Evolutionary conservation across 169 alveolate genomes (phyloP).

Genomic region (Eimeria mitis): DNA sequence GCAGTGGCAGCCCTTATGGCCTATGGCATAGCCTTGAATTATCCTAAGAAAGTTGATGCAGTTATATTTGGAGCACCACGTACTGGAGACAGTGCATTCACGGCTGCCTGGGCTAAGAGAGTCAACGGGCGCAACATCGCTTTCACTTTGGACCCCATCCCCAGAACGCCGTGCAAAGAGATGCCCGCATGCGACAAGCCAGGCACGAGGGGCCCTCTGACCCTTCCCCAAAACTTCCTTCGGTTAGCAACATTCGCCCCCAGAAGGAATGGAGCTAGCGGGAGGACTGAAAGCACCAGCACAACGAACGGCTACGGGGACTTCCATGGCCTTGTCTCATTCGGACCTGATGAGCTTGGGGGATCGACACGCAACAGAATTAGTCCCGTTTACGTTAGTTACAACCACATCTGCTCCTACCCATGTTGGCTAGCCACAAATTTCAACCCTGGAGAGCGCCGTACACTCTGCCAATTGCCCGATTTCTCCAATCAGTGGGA

Average conservation of each 20-base stretch:
- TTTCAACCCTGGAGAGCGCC: slow-evolving; percentile 64
- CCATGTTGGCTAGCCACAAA: slow-evolving; percentile 77
- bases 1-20: slow-evolving; percentile 82
- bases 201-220: slow-evolving; percentile 42
- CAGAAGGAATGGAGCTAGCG: slow-evolving; percentile 58
- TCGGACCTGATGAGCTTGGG: slow-evolving; percentile 74
- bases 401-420: slow-evolving; percentile 78
- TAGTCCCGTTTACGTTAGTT: slow-evolving; percentile 48
- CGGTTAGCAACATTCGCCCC: slow-evolving; percentile 11
- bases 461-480: slow-evolving; percentile 69
- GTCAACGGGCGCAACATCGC: slow-evolving; percentile 74
- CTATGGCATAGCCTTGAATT: slow-evolving; percentile 58
- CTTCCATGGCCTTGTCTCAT: slow-evolving; percentile 51
- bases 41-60: slow-evolving; percentile 61
- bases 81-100: slow-evolving; percentile 67
- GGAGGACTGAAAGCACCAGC: slow-evolving; percentile 16
- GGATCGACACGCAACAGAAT: slow-evolving; percentile 47
- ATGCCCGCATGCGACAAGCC: slow-evolving; percentile 79
- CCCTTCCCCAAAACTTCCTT: slow-evolving; percentile 60
- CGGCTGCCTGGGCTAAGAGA: slow-evolving; percentile 68
- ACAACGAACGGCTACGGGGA: slow-evolving; percentile 69
- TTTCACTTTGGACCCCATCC: slow-evolving; percentile 53
- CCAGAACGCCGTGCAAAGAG: slow-evolving; percentile 63
- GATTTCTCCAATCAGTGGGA: slow-evolving; percentile 50
- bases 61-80: slow-evolving; percentile 81